A percentile compares a stretch with the other conserved stretches of the same genome.
phyloP scores from a whole-genome alignment of 2,329 filamentous ascomycete species.

The Trichoderma koningii region DNA sequence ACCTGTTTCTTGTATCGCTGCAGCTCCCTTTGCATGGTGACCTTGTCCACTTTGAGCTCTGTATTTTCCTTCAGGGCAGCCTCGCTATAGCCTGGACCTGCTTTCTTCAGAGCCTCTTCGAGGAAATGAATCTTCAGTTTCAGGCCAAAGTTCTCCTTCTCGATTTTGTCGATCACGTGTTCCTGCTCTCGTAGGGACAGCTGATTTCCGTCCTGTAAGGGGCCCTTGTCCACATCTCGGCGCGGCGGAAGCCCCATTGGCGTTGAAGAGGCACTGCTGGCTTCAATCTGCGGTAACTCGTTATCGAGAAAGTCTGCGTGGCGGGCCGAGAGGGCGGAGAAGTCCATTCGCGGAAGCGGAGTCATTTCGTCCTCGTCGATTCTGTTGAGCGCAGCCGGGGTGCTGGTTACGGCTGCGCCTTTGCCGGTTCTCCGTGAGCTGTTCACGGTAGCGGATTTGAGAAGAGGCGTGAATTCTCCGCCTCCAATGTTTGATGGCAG shows the following conservation, averaged over 20 bases:
- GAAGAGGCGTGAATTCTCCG: conserved; percentile 89
- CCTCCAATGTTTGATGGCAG: conserved; percentile 64
- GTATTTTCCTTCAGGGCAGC: conserved; percentile 91
- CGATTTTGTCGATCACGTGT: conserved; percentile 90
- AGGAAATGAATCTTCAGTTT: conserved; percentile 98
- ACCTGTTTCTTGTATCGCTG: conserved; percentile 84
- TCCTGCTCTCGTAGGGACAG: conserved; percentile 93
- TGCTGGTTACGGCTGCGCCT: conserved; percentile 60
- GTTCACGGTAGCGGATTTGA: conserved; percentile 77
- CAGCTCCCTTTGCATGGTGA: conserved; percentile 86
- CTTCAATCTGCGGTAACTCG: conserved; percentile 74
- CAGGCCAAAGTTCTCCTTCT: conserved; percentile 97
- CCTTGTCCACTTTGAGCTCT: conserved; percentile 88
- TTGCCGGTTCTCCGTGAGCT: conserved; percentile 67
- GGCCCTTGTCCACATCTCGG: conserved; percentile 62
- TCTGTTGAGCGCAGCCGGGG: conserved; percentile 64
- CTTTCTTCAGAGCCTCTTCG: conserved; percentile 84
- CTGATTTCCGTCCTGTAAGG: conserved; percentile 83
- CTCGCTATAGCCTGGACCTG: conserved; percentile 87
- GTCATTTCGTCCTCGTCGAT: conserved; percentile 74
- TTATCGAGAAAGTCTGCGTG: conserved; percentile 66
- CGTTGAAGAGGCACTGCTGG: conserved; percentile 80
- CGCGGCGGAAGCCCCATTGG: conserved; percentile 72
- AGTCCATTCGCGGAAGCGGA: conserved; percentile 71
- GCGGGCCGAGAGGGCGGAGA: conserved; percentile 68